A percentile compares a stretch with the other conserved stretches of the same genome.
Evolutionary conservation across 2,329 filamentous ascomycete species (phyloP).

Genomic region (Cytospora piceicola): DNA sequence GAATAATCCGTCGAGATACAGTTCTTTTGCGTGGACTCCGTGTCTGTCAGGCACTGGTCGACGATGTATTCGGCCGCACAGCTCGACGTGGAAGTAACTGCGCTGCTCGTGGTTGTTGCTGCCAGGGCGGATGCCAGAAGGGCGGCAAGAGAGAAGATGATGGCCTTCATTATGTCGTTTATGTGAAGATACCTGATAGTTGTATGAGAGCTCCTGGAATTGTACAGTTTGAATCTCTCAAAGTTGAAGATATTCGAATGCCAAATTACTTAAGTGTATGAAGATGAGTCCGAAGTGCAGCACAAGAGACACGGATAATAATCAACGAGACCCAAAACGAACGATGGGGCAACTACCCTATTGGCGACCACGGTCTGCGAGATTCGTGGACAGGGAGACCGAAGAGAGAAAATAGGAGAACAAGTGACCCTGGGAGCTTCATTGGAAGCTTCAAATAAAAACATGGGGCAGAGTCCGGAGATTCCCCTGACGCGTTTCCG

Average conservation of each 20-base stretch:
- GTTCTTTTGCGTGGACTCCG: slow-evolving; percentile 44
- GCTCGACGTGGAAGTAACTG: slow-evolving; percentile 40
- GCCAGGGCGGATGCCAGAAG: slow-evolving; percentile 43
- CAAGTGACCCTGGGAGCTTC: slow-evolving; percentile 11
- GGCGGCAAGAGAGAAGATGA: slow-evolving; percentile 46
- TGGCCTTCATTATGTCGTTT: slow-evolving; percentile 46
- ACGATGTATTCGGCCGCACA: slow-evolving; percentile 55
- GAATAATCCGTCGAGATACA: slow-evolving; percentile 49
- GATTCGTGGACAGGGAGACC: slow-evolving; percentile 17
- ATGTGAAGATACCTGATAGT: background rate
- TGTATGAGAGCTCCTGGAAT: background rate
- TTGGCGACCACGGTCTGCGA: slow-evolving; percentile 18
- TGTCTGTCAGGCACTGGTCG: slow-evolving; percentile 47
- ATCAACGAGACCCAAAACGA: slow-evolving; percentile 15
- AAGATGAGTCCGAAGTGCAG: background rate
- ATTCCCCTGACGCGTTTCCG: slow-evolving; percentile 12
- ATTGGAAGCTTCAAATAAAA: slow-evolving; percentile 19
- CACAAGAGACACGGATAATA: slow-evolving; percentile 14
- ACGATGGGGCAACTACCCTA: background rate
- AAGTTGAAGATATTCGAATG: background rate
- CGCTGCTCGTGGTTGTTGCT: slow-evolving; percentile 40
- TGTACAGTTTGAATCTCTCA: background rate
- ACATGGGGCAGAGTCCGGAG: slow-evolving; percentile 9
- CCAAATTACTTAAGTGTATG: background rate
- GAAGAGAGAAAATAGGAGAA: slow-evolving; percentile 8